These are phyloP conservation scores for Neurospora sp. DNA, from an alignment of 495 filamentous ascomycete species.

Conservation along the genomic window DNA sequence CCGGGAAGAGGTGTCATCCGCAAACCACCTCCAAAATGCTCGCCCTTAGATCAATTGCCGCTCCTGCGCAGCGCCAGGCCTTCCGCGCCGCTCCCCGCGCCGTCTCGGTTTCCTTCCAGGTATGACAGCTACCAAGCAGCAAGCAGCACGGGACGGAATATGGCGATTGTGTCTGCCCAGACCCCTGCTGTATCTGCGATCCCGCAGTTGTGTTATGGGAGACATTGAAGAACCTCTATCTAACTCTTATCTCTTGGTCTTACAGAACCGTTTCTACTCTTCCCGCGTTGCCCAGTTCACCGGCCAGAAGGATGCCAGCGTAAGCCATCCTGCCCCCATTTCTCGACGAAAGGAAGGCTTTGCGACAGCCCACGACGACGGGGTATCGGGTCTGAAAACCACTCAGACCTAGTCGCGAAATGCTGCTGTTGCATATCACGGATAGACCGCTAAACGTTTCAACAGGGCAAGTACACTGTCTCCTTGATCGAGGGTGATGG, in stretches of 20 bases:
- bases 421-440: background rate
- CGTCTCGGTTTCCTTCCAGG: conserved; percentile 35
- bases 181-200: background rate
- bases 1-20: background rate
- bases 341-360: background rate
- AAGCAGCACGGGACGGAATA: background rate
- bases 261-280: conserved; percentile 25
- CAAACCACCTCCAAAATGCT: conserved; percentile 32
- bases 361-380: conserved; percentile 4
- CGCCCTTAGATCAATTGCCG: conserved; percentile 40
- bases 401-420: conserved; percentile 24
- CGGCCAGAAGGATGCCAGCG: conserved; percentile 77
- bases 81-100: conserved; percentile 36
- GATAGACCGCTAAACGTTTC: conserved; percentile 8
- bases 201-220: background rate
- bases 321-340: conserved; percentile 36
- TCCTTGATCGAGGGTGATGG: conserved; percentile 98
- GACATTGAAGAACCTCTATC: background rate
- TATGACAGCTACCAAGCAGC: conserved; percentile 18
- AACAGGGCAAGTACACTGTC: conserved; percentile 85
- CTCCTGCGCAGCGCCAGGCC: conserved; percentile 42
- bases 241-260: background rate
- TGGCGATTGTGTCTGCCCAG: background rate
- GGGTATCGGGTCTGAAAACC: conserved; percentile 27
- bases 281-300: conserved; percentile 78